A percentile compares a stretch with the other conserved stretches of the same genome.
Conservation (phyloP, 2,329 filamentous ascomycete genomes). For the Calycina herbarum region DNA sequence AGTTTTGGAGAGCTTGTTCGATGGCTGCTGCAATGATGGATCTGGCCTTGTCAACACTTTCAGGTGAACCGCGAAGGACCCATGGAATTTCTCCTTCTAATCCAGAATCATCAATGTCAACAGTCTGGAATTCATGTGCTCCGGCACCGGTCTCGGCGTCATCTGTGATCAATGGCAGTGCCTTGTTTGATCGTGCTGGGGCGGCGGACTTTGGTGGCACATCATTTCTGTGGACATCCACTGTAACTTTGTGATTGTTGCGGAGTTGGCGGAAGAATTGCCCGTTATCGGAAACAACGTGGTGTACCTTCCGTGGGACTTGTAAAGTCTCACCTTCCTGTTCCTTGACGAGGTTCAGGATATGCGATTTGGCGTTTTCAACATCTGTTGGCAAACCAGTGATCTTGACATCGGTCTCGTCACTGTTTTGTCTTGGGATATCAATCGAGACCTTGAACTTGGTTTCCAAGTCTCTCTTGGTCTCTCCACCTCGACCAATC, state of each 20-base stretch:
- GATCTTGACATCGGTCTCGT: constrained; percentile 82
- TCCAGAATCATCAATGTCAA: constrained; percentile 57
- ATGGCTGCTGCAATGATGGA: constrained; percentile 72
- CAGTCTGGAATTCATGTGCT: constrained; percentile 79
- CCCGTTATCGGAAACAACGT: constrained; percentile 82
- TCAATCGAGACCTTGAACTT: constrained; percentile 86
- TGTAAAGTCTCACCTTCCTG: constrained; percentile 86
- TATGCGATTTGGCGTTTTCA: constrained; percentile 83
- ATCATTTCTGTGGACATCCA: constrained; percentile 84
- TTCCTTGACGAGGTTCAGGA: constrained; percentile 75
- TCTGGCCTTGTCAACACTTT: constrained; percentile 81
- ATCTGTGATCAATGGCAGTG: constrained; percentile 91
- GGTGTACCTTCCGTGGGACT: constrained; percentile 80
- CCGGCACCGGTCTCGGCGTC: constrained; percentile 65
- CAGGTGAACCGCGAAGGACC: constrained; percentile 77
- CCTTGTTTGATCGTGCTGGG: constrained; percentile 55
- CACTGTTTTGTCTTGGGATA: constrained; percentile 85
- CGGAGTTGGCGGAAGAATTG: constrained; percentile 90
- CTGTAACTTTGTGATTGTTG: constrained; percentile 82
- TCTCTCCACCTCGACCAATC: constrained; percentile 89
- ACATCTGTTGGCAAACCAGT: constrained; percentile 77
- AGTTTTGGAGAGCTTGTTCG: constrained; percentile 67
- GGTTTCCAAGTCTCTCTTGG: constrained; percentile 79
- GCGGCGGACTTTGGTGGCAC: constrained; percentile 68
- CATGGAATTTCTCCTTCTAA: constrained; percentile 76